Evolutionary conservation across 768 basidiomycete genomes (phyloP).

Genomic region (Leccinum boreale): DNA sequence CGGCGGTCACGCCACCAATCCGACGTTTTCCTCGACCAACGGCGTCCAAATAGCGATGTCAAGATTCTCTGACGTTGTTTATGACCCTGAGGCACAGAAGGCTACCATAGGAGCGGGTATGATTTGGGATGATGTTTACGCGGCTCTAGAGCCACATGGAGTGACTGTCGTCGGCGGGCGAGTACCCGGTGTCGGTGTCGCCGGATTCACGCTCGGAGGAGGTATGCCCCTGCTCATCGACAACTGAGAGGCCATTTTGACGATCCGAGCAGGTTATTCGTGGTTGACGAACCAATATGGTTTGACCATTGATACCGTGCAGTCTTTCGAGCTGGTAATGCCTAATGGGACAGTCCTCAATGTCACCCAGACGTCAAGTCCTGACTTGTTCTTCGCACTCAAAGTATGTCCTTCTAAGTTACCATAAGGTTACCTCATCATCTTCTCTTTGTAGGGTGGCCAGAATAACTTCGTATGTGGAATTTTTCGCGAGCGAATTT

Average conservation of each 20-base stretch:
- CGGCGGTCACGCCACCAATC: not conserved
- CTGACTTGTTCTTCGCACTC: slow-evolving; percentile 39
- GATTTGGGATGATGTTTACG: not conserved
- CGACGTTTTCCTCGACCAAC: not conserved
- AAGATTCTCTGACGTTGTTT: not conserved
- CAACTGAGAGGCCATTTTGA: not conserved
- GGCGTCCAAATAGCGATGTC: not conserved
- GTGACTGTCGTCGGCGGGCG: not conserved
- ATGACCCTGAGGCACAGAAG: not conserved
- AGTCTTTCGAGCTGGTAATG: slow-evolving; percentile 54
- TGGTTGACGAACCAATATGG: slow-evolving; percentile 63
- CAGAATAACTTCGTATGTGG: not conserved
- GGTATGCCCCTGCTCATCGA: not conserved
- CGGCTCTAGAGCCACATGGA: not conserved
- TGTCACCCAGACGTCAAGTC: slow-evolving; percentile 31
- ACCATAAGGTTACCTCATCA: not conserved
- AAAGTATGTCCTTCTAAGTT: not conserved
- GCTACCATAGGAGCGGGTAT: not conserved
- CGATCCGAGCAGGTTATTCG: slow-evolving; percentile 8
- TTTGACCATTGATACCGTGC: slow-evolving; percentile 51
- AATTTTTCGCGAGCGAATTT: not conserved
- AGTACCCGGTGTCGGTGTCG: not conserved
- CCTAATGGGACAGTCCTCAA: slow-evolving; percentile 37
- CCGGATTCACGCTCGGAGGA: not conserved
- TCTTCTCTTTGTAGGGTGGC: not conserved